Evolutionary conservation across 257 asterid genomes (phyloP).

Genomic region (Nicotiana attenuata): DNA sequence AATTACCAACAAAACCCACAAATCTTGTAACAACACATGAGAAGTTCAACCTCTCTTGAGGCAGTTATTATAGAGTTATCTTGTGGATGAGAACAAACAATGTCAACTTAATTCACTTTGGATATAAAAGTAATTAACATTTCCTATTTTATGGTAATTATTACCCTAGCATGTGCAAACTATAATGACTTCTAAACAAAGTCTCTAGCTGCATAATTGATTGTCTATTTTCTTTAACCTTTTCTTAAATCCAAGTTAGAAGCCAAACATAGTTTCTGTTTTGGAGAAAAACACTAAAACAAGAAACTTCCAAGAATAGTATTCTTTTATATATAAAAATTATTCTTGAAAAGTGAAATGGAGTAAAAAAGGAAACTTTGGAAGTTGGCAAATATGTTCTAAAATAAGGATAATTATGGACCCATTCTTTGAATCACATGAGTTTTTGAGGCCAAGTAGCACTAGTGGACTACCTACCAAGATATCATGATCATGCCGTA

Average conservation of each 20-base stretch:
- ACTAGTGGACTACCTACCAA: neutral
- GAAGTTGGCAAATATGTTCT: neutral
- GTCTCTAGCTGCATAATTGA: neutral
- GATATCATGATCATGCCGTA: neutral
- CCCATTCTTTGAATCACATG: neutral
- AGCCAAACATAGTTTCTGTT: neutral
- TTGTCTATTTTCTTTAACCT: neutral
- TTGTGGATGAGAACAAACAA: neutral
- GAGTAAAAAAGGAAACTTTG: neutral
- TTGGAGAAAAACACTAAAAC: neutral
- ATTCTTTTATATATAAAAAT: neutral
- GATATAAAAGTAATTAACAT: neutral
- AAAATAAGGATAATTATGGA: neutral
- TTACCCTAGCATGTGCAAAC: conserved; percentile 8
- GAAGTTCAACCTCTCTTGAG: neutral
- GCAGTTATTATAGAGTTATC: too few relatives aligned
- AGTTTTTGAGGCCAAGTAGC: neutral
- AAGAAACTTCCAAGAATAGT: neutral
- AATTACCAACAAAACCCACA: conserved; percentile 24
- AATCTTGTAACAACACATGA: conserved; percentile 13
- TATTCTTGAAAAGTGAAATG: neutral
- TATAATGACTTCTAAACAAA: neutral
- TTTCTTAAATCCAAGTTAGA: neutral
- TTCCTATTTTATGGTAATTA: conserved; percentile 4
- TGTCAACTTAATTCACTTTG: neutral